A percentile compares a stretch with the other conserved stretches of the same genome.
Evolutionary conservation across 1,139 yeast genomes (phyloP).

Genomic region (Lodderomyces margitis): DNA sequence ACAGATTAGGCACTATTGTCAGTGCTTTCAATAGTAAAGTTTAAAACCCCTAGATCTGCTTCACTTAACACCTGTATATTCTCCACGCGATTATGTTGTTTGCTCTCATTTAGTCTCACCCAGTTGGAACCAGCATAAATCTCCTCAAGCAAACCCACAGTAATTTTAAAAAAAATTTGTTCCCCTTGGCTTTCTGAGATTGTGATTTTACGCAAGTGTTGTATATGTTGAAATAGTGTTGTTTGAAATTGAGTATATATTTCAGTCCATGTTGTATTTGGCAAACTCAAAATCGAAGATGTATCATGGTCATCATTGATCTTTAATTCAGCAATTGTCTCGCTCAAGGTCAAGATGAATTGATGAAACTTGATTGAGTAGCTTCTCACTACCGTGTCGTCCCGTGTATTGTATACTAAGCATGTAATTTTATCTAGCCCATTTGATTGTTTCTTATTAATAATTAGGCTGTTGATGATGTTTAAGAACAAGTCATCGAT

Average conservation of each 20-base stretch:
- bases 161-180: slow-evolving; percentile 27
- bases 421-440: slow-evolving; percentile 14
- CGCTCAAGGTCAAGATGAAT: slow-evolving; percentile 15
- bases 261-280: slow-evolving; percentile 33
- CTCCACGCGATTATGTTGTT: background rate
- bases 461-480: slow-evolving; percentile 13
- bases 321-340: slow-evolving; percentile 12
- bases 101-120: slow-evolving; percentile 20
- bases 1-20: background rate
- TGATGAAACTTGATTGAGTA: slow-evolving; percentile 33
- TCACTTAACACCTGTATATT: background rate
- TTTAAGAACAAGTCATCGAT: slow-evolving; percentile 26
- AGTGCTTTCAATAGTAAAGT: background rate
- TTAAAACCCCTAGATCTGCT: background rate
- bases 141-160: slow-evolving; percentile 29
- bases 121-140: slow-evolving; percentile 22
- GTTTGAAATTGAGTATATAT: slow-evolving; percentile 33
- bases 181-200: background rate
- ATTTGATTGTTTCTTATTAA: slow-evolving; percentile 11
- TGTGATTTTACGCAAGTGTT: slow-evolving; percentile 20
- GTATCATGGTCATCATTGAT: slow-evolving; percentile 7
- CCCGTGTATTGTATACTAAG: slow-evolving; percentile 23
- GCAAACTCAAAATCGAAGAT: slow-evolving; percentile 20
- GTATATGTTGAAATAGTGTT: slow-evolving; percentile 30
- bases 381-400: slow-evolving; percentile 19